These are phyloP conservation scores for Gracilaria caudata DNA, from an alignment of 23 red algal genomes.

Conservation along the genomic window DNA sequence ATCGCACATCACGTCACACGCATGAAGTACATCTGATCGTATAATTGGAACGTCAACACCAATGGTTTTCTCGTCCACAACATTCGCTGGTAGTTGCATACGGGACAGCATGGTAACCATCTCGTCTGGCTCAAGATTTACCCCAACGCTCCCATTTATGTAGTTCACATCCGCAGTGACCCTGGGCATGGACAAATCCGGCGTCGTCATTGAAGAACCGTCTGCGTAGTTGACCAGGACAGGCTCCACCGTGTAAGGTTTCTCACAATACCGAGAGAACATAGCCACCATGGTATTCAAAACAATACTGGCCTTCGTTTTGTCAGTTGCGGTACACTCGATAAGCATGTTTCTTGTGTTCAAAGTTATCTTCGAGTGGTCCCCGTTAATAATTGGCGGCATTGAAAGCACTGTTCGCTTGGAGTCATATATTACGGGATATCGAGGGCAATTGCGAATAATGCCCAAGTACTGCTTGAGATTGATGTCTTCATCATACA, in stretches of 20 bases:
- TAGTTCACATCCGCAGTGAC: slow-evolving; percentile 70
- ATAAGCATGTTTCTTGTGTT: slow-evolving; percentile 95
- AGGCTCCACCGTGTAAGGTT: slow-evolving; percentile 81
- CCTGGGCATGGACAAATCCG: slow-evolving; percentile 57
- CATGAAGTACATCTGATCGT: slow-evolving; percentile 91
- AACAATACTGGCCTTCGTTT: slow-evolving; percentile 83
- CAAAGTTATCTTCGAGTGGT: slow-evolving; percentile 86
- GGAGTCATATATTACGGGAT: slow-evolving; percentile 84
- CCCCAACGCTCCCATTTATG: slow-evolving; percentile 76
- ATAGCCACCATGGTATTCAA: slow-evolving; percentile 85
- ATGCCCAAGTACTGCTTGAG: slow-evolving; percentile 92
- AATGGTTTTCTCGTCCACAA: slow-evolving; percentile 66
- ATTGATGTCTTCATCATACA: slow-evolving; percentile 84
- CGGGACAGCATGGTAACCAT: slow-evolving; percentile 70
- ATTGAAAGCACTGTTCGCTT: slow-evolving; percentile 86
- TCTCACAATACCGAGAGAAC: slow-evolving; percentile 79
- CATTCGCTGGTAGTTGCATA: slow-evolving; percentile 79
- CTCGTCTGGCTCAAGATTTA: slow-evolving; percentile 47
- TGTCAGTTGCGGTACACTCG: slow-evolving; percentile 97
- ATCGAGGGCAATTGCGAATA: slow-evolving; percentile 66
- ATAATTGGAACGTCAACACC: slow-evolving; percentile 78
- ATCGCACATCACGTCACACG: slow-evolving; percentile 93
- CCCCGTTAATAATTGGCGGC: slow-evolving; percentile 99
- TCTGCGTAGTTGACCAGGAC: slow-evolving; percentile 80
- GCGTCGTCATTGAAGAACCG: slow-evolving; percentile 63